phyloP scores from a whole-genome alignment of 768 basidiomycete species.

The Termitomyces sp. region DNA sequence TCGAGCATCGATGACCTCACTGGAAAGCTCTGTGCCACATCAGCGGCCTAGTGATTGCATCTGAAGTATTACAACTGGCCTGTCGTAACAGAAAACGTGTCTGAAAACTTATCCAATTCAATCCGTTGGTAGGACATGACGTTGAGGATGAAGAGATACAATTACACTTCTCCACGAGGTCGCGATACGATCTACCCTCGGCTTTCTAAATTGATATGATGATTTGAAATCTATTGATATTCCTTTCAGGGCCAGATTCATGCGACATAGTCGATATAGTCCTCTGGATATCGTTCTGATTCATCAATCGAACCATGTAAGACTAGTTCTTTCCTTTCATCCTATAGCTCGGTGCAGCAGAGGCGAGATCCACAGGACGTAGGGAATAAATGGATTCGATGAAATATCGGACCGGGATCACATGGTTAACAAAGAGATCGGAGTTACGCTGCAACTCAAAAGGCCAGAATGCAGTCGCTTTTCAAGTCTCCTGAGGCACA shows the following conservation, averaged over 20 bases:
- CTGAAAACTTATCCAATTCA: slow-evolving; percentile 40
- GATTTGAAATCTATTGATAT: not conserved
- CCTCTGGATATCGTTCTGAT: not conserved
- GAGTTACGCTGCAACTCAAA: no score
- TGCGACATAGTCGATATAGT: not conserved
- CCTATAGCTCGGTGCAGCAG: not conserved
- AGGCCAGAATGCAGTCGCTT: no score
- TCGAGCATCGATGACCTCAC: slow-evolving; percentile 65
- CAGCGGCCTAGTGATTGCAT: not conserved
- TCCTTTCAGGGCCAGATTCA: not conserved
- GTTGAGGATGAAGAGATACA: not conserved
- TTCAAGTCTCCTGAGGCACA: no score
- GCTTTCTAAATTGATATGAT: not conserved
- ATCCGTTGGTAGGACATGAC: slow-evolving; percentile 41
- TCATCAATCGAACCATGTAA: not conserved
- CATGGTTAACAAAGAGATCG: not conserved
- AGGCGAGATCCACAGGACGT: not conserved
- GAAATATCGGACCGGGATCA: not conserved
- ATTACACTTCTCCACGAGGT: not conserved
- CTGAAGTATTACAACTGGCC: slow-evolving; percentile 29
- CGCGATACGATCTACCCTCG: not conserved
- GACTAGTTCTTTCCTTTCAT: no score
- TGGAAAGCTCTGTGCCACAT: slow-evolving; percentile 70
- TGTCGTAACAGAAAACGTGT: slow-evolving; percentile 42
- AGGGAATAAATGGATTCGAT: no score